Evolutionary conservation across 129 eudicot species (phyloP).

Genomic region (Rutidosis leptorrhynchoides): DNA sequence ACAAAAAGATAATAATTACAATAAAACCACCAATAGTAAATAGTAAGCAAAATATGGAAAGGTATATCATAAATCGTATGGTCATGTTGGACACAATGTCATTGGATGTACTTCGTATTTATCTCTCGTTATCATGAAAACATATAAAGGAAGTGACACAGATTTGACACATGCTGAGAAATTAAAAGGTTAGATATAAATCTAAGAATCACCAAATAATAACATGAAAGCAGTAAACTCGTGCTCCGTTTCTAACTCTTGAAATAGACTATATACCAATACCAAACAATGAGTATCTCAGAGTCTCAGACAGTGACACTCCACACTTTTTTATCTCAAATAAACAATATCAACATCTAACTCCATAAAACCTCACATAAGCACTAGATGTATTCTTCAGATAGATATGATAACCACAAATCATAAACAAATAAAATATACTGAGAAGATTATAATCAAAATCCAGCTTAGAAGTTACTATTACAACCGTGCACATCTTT

Average conservation of each 20-base stretch:
- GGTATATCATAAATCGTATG: conserved; percentile 5
- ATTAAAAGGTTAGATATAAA: conserved; percentile 5
- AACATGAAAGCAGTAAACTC: conserved; percentile 23
- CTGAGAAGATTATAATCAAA: neutral
- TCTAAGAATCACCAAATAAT: conserved; percentile 20
- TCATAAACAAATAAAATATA: conserved; percentile 6
- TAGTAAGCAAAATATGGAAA: too few relatives aligned
- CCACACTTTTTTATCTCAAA: conserved; percentile 11
- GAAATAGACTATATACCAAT: conserved; percentile 27
- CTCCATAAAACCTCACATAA: neutral
- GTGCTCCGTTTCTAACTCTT: conserved; percentile 19
- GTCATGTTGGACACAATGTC: neutral
- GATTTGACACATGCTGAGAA: conserved; percentile 18
- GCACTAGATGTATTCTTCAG: conserved; percentile 15
- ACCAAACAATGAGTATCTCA: conserved; percentile 25
- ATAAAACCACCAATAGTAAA: too few relatives aligned
- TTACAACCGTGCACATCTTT: conserved; percentile 9
- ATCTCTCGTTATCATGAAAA: conserved; percentile 15
- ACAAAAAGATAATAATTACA: too few relatives aligned
- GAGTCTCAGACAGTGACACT: conserved; percentile 26
- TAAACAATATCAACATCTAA: conserved; percentile 20
- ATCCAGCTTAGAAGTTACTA: conserved; percentile 16
- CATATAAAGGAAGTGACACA: neutral
- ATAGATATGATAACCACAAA: conserved; percentile 6
- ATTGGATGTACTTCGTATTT: conserved; percentile 3